Evolutionary conservation across 495 filamentous ascomycete species (phyloP), one percentile per base, ranked within the genome.

Genomic region (Penicillium simplicissimum): DNA sequence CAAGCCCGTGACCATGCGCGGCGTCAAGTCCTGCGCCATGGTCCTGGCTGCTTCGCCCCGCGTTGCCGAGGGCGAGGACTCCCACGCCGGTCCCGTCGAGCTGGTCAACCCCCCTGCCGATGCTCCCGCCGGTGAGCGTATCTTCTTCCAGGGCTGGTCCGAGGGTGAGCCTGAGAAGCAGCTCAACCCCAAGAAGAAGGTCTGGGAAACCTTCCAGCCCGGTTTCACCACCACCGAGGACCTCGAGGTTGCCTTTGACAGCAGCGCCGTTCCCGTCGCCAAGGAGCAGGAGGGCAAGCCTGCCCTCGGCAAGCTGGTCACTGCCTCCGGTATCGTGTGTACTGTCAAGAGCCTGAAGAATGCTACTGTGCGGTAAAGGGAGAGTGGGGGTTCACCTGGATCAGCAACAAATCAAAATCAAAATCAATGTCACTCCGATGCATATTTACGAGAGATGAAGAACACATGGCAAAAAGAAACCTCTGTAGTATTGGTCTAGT

Each of bases 131-230:
- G 95, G 95, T 60, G 91, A 96, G 71, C 83, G 92, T 52, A 89
- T 98, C 21, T 90, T 76, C 80, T 98, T 98, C 73, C 92, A 98
- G 67, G 95, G 96, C 52, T 98, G 92, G 88, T 81, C 86, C 66
- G 74, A 79, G 38, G 93, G 91, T 37, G 88, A 96, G 83, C 95
- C 96, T 10, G 93, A 98, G 81, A 87, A 87, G 62, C 82, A 91
- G 55, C 84, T 98, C 65, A 98, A 98, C 81, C 95, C 96, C 43
- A 98, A 98, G 88, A 97, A 97, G 86, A 97, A 97, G 86, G 76
- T 97, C 57, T 98, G 93, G 92, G 95, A 98, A 83, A 91, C 82
- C 11, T 89, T 96, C 78, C 93, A 97, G 80, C 91, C 91, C 6
- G 95, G 94, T 0, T 98, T 98, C 76, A 92, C 87, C 21, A 98